Conservation (phyloP, 345 rosid genomes). For the Sonneratia caseolaris region DNA sequence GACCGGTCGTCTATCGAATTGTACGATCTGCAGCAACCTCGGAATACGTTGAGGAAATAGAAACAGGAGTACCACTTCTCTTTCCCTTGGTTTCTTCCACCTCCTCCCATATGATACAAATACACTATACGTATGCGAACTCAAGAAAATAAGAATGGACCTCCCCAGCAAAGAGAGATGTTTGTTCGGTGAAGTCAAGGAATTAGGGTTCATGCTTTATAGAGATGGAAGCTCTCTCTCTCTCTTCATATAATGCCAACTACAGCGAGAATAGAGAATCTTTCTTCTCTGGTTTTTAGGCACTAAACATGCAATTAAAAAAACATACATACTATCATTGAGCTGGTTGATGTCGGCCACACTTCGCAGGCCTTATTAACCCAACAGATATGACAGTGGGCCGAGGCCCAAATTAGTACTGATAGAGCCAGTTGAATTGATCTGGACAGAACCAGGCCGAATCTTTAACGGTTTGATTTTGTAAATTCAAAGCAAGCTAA, state of each 20-base stretch:
- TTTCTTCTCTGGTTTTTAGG: neutral
- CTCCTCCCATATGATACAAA: neutral
- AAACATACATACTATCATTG: neutral
- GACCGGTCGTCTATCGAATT: conserved; percentile 1
- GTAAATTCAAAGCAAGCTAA: too few relatives aligned
- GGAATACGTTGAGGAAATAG: conserved; percentile 26
- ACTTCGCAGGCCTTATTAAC: too few relatives aligned
- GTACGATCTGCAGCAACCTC: conserved; percentile 19
- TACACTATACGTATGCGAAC: too few relatives aligned
- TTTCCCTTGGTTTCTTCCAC: conserved; percentile 7
- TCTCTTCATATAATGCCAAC: neutral
- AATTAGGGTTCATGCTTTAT: conserved; percentile 1
- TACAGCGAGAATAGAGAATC: neutral
- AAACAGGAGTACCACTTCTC: conserved; percentile 7
- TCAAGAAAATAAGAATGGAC: neutral
- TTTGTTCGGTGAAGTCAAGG: neutral
- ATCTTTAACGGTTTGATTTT: too few relatives aligned
- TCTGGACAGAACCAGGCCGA: too few relatives aligned
- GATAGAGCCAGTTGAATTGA: too few relatives aligned
- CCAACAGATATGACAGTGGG: too few relatives aligned
- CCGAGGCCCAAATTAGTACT: too few relatives aligned
- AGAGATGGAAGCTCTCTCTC: neutral
- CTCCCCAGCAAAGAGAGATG: neutral
- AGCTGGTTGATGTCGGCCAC: too few relatives aligned
- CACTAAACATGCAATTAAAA: conserved; percentile 3